Percentiles rank a stretch among this genome's conserved stretches.
phyloP scores from a whole-genome alignment of 192 early-diverging fungal genomes.

The Mortierella alpina region DNA sequence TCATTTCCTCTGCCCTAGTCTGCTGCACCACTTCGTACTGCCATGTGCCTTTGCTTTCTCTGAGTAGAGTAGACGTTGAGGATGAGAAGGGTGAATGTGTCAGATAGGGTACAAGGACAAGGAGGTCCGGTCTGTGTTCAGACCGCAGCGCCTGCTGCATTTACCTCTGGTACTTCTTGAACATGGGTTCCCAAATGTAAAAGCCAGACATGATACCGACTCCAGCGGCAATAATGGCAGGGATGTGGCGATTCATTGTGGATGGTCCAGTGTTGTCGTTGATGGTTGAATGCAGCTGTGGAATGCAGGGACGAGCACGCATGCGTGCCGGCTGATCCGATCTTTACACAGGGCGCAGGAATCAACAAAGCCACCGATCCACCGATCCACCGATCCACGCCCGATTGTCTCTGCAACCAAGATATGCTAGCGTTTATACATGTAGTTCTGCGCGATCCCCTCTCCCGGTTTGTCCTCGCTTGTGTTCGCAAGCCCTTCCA shows the following conservation, averaged over 20 bases:
- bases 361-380: no score
- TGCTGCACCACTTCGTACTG: constrained; percentile 48
- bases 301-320: not conserved
- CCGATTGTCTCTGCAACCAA: no score
- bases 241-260: constrained; percentile 38
- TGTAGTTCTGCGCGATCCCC: no score
- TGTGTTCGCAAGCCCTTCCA: no score
- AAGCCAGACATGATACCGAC: constrained; percentile 46
- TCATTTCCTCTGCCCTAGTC: constrained; percentile 42
- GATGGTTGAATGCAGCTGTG: not conserved
- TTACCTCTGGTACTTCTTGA: constrained; percentile 49
- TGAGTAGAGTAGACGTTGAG: not conserved
- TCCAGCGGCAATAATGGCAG: constrained; percentile 26
- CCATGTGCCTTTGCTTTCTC: constrained; percentile 52
- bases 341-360: not conserved
- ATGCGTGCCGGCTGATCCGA: not conserved
- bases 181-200: constrained; percentile 49
- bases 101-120: not conserved
- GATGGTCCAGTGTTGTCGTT: not conserved
- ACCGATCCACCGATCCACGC: no score
- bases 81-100: not conserved
- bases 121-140: not conserved
- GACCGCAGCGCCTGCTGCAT: not conserved
- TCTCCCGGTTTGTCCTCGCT: no score
- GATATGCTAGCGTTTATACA: no score